phyloP scores from a whole-genome alignment of 352 stramenopile genomes.

The Phytopythium litorale region DNA sequence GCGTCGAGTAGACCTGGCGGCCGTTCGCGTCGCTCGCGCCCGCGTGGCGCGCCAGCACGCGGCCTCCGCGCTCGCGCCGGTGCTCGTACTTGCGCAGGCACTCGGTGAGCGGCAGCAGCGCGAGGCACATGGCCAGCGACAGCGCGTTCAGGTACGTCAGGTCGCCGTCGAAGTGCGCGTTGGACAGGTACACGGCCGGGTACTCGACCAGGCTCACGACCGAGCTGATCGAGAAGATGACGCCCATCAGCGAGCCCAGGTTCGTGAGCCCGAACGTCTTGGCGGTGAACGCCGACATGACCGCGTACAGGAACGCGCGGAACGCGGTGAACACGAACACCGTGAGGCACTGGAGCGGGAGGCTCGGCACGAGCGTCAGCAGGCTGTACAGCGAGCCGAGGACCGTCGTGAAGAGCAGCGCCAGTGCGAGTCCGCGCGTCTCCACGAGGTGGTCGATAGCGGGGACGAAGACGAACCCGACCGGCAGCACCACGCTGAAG shows the following conservation, averaged over 20 bases:
- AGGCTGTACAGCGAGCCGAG: conserved; percentile 73
- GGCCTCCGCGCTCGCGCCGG: conserved; percentile 30
- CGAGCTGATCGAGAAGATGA: conserved; percentile 78
- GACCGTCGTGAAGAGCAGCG: conserved; percentile 71
- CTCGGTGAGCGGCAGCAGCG: conserved; percentile 59
- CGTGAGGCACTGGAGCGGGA: conserved; percentile 60
- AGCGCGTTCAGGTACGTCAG: conserved; percentile 47
- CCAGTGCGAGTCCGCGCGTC: conserved; percentile 51
- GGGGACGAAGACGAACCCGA: conserved; percentile 84
- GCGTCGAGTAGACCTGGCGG: conserved; percentile 36
- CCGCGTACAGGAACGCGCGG: conserved; percentile 83
- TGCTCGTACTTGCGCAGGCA: conserved; percentile 55
- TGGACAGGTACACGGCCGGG: conserved; percentile 71
- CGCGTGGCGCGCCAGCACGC: conserved; percentile 20
- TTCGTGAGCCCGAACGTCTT: conserved; percentile 87
- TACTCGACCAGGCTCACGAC: conserved; percentile 77
- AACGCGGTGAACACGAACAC: conserved; percentile 84
- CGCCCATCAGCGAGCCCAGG: conserved; percentile 76
- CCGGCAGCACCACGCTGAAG: conserved; percentile 80
- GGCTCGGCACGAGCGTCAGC: conserved; percentile 58
- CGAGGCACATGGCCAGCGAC: conserved; percentile 45
- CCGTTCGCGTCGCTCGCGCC: conserved; percentile 4
- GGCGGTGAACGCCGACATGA: conserved; percentile 82
- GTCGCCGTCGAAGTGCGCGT: conserved; percentile 49
- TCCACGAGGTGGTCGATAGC: conserved; percentile 84